Evolutionary conservation across 2,329 filamentous ascomycete genomes (phyloP).

Genomic region (Verticillium zaregamsianum): DNA sequence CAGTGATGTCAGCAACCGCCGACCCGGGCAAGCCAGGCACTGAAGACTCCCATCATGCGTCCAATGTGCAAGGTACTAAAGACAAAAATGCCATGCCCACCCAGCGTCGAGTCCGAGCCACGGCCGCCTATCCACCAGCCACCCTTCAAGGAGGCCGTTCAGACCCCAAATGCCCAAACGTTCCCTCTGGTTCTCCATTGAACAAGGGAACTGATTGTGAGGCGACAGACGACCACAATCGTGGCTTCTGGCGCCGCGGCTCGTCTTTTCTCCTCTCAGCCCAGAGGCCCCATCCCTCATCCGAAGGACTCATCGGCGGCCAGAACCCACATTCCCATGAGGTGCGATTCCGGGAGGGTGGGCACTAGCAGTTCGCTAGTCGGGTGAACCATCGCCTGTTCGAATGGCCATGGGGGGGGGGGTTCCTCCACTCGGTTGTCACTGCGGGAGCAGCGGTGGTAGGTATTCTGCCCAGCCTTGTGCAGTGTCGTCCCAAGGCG

Average conservation of each 20-base stretch:
- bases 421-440: background rate
- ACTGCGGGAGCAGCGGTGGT: background rate
- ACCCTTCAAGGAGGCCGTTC: background rate
- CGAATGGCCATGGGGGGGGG: background rate
- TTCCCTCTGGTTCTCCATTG: too few species aligned
- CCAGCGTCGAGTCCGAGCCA: background rate
- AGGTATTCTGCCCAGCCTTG: background rate
- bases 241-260: background rate
- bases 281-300: background rate
- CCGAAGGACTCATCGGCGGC: background rate
- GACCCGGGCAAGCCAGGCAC: background rate
- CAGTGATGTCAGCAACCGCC: background rate
- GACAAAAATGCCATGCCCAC: background rate
- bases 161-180: background rate
- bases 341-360: conserved; percentile 1
- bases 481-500: background rate
- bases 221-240: background rate
- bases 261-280: too few species aligned
- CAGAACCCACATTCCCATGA: background rate
- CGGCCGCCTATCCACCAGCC: background rate
- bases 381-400: background rate
- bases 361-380: conserved; percentile 1
- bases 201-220: background rate
- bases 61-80: background rate
- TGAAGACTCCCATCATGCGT: background rate